Evolutionary conservation across 2,329 filamentous ascomycete genomes (phyloP).

Genomic region (Cercospora brassicicola): DNA sequence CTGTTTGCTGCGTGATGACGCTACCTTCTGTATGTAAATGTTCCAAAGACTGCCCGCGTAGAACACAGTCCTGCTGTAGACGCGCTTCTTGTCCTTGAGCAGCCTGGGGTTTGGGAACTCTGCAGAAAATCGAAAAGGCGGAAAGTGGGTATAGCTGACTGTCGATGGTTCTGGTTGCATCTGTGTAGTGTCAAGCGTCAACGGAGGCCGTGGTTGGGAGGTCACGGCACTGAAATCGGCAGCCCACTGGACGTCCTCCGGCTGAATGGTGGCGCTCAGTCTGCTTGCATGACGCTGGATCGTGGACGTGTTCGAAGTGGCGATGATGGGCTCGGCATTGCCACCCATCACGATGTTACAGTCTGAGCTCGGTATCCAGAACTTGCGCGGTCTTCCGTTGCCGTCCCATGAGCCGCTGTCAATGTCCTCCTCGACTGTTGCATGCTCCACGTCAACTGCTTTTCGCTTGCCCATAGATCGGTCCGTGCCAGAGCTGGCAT

Average conservation of each 20-base stretch:
- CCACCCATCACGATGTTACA: slow-evolving; percentile 58
- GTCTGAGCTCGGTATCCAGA: slow-evolving; percentile 58
- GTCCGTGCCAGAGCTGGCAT: slow-evolving; percentile 24
- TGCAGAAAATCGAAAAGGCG: slow-evolving; percentile 60
- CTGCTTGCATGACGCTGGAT: slow-evolving; percentile 50
- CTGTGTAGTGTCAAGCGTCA: slow-evolving; percentile 10
- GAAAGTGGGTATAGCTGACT: slow-evolving; percentile 55
- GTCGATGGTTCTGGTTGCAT: slow-evolving; percentile 24
- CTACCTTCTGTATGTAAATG: slow-evolving; percentile 62
- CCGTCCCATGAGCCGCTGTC: slow-evolving; percentile 55
- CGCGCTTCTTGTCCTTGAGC: slow-evolving; percentile 59
- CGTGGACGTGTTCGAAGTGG: slow-evolving; percentile 44
- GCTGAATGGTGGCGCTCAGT: slow-evolving; percentile 54
- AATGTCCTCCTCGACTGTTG: slow-evolving; percentile 25
- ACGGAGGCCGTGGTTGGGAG: slow-evolving; percentile 33
- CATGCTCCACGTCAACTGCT: slow-evolving; percentile 25
- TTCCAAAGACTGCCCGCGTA: slow-evolving; percentile 62
- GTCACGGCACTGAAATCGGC: slow-evolving; percentile 55
- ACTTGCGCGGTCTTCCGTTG: slow-evolving; percentile 56
- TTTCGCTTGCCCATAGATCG: slow-evolving; percentile 50
- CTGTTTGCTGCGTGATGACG: slow-evolving; percentile 56
- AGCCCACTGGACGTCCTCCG: slow-evolving; percentile 58
- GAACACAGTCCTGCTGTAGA: slow-evolving; percentile 60
- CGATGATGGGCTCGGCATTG: slow-evolving; percentile 53
- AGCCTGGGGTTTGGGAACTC: slow-evolving; percentile 59